phyloP scores from a whole-genome alignment of 164 flowering plant species.

The Dillenia suffruticosa region DNA sequence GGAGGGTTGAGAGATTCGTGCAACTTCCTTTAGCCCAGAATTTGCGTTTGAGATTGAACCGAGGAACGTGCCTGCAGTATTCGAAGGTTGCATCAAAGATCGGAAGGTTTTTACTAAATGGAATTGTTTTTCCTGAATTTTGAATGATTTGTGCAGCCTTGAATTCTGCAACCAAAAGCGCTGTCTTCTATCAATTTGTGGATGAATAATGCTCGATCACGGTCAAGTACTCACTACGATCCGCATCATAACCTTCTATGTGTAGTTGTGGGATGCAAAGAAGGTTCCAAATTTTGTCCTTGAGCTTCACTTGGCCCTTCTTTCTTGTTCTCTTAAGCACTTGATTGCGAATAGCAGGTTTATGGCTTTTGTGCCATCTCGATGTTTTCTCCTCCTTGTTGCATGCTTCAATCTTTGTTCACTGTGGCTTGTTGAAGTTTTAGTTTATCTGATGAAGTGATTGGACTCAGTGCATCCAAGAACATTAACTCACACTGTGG shows the following conservation, averaged over 20 bases:
- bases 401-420: too few species aligned
- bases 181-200: slow-evolving; percentile 78
- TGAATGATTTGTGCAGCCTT: slow-evolving; percentile 50
- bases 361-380: too few species aligned
- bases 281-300: slow-evolving; percentile 40
- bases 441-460: too few species aligned
- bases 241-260: slow-evolving; percentile 92
- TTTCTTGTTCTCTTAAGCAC: too few species aligned
- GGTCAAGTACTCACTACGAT: slow-evolving; percentile 96
- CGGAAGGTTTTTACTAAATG: slow-evolving; percentile 69
- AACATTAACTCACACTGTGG: too few species aligned
- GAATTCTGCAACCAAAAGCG: slow-evolving; percentile 46
- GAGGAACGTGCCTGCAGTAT: slow-evolving; percentile 57
- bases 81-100: slow-evolving; percentile 58
- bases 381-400: too few species aligned
- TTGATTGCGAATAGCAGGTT: too few species aligned
- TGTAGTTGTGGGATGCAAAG: slow-evolving; percentile 75
- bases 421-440: too few species aligned
- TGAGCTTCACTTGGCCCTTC: too few species aligned
- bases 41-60: slow-evolving; percentile 67
- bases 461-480: too few species aligned
- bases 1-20: slow-evolving; percentile 29
- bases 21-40: slow-evolving; percentile 37
- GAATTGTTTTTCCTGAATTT: slow-evolving; percentile 21
- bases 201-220: slow-evolving; percentile 76